Base-by-base conservation (phyloP, 2,329 filamentous ascomycete genomes). In the Microsporum ferrugineum region DNA sequence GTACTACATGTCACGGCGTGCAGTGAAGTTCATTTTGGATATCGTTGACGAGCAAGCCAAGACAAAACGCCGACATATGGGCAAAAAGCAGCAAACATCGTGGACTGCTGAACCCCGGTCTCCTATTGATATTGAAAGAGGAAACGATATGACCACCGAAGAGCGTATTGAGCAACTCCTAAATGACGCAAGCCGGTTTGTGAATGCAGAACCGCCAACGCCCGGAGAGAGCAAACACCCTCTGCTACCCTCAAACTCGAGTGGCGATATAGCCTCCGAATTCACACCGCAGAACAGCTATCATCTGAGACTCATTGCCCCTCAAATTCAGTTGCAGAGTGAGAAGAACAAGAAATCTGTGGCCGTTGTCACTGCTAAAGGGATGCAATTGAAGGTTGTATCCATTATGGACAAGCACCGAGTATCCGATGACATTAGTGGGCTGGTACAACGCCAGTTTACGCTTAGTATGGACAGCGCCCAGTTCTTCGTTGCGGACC, bases 401-500 rank as follows among this genome's bases (percentile, higher is more conserved):
- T 92, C 96, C 66, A 92, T 99, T 68, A 96, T 97, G 88, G 94
- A 99, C 76, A 96, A 95, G 74, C 87, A 91, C 68, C 84, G 94
- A 63, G 84, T 97, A 61, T 91, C 86, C 56, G 94, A 99, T 71
- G 87, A 89, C 67, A 91, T 99, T 68, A 96, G 90, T 69, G 95
- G 94, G 60, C 82, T 99, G 53, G 92, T 99, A 1, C 95, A 99
- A 72, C 88, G 91, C 41, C 88, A 94, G 5, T 96, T 97, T 77
- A 84, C 91, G 33, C 86, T 96, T 64, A 89, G 91, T 66, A 96
- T 97, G 88, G 94, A 99, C 75, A 95, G 92, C 70, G 88, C 95
- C 33, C 94, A 99, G 72, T 96, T 99, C 75, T 99, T 99, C 67
- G 91, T 99, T 57, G 94, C 92, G 0, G 92, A 92, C 64, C 88